Percentiles rank a stretch among this genome's conserved stretches.
These are phyloP conservation scores for Pythium utonaiense DNA, from an alignment of 352 stramenopile species.

Conservation along the genomic window DNA sequence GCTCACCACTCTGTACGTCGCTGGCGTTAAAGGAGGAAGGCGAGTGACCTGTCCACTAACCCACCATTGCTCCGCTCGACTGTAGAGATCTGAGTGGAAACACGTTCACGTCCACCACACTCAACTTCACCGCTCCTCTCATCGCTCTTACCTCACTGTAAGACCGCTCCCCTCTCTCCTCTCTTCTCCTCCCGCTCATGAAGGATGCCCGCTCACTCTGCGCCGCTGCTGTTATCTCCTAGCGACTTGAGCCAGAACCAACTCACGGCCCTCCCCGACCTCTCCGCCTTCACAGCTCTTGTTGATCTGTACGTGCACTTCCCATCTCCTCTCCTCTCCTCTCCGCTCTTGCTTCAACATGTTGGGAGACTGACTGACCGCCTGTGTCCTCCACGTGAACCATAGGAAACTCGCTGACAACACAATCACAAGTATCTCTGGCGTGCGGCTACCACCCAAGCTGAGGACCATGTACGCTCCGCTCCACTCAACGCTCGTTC, in stretches of 20 bases:
- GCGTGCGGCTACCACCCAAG: constrained; percentile 43
- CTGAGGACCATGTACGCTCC: constrained; percentile 19
- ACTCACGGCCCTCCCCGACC: constrained; percentile 42
- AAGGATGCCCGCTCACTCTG: too few species aligned
- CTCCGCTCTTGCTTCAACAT: too few species aligned
- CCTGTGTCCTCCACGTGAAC: constrained; percentile 31
- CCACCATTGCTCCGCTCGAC: too few species aligned
- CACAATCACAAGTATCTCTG: constrained; percentile 40
- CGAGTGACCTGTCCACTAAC: too few species aligned
- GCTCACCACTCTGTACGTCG: constrained; percentile 36
- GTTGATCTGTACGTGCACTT: constrained; percentile 42
- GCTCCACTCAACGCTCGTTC: too few species aligned
- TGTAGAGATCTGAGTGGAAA: constrained; percentile 51
- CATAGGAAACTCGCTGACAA: constrained; percentile 63
- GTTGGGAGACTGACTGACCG: not conserved
- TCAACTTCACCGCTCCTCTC: constrained; percentile 49
- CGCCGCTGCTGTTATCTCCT: not conserved
- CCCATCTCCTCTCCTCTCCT: too few species aligned
- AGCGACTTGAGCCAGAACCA: constrained; percentile 64
- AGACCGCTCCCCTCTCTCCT: not conserved
- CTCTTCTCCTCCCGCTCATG: too few species aligned
- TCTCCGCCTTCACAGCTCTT: constrained; percentile 46
- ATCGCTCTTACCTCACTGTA: constrained; percentile 47
- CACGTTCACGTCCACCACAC: constrained; percentile 35
- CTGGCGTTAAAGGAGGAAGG: too few species aligned